Conservation (phyloP, 306 rosid genomes). For the Malus orientalis region DNA sequence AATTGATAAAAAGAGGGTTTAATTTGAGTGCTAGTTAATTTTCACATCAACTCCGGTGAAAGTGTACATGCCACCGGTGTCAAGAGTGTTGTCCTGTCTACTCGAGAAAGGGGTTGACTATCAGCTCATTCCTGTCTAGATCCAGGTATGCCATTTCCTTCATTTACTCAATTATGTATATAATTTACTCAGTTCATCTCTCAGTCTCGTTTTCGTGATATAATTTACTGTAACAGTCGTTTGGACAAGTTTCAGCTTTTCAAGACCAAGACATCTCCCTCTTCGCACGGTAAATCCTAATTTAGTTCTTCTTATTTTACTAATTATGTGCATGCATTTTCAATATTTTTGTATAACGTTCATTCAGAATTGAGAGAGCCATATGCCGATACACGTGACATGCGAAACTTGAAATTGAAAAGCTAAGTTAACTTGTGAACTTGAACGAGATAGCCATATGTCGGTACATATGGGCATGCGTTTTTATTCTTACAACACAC, state of each 20-base stretch:
- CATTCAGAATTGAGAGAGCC: constrained; percentile 55
- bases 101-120: constrained; percentile 58
- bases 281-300: constrained; percentile 27
- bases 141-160: constrained; percentile 30
- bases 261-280: constrained; percentile 52
- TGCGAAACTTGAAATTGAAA: no score
- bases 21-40: no score
- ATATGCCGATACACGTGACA: not conserved
- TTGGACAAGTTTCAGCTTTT: constrained; percentile 93
- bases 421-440: no score
- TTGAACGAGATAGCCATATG: no score
- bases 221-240: constrained; percentile 29
- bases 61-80: constrained; percentile 19
- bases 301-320: no score
- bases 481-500: no score
- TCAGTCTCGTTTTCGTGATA: no score
- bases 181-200: no score
- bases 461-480: no score
- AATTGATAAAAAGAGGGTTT: no score
- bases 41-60: no score
- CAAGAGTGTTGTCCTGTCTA: constrained; percentile 70
- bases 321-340: not conserved
- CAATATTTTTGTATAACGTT: not conserved
- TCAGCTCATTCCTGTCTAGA: constrained; percentile 46
- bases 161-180: no score